Evolutionary conservation across 495 filamentous ascomycete species (phyloP).

Genomic region (Talaromyces trachyspermus): DNA sequence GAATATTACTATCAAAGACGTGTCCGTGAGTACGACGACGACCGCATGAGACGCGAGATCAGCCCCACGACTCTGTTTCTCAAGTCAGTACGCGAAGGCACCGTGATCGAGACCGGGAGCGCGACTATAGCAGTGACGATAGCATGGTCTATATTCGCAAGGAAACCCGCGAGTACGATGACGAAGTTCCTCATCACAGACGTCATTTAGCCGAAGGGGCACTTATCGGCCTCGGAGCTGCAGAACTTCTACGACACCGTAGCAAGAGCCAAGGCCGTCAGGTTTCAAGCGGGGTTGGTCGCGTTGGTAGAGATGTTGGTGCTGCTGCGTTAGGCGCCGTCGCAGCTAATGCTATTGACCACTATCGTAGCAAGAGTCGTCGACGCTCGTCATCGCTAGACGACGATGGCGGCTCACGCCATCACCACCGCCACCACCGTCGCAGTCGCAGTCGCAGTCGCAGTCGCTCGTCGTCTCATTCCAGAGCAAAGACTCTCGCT

Average conservation of each 20-base stretch:
- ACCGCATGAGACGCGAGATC: conserved; percentile 46
- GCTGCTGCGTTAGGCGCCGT: conserved; percentile 77
- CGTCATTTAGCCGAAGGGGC: conserved; percentile 85
- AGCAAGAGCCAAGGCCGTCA: conserved; percentile 51
- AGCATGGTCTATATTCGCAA: conserved; percentile 53
- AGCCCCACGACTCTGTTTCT: conserved; percentile 54
- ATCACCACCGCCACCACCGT: conserved; percentile 29
- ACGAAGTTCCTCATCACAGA: conserved; percentile 56
- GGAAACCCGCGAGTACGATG: conserved; percentile 49
- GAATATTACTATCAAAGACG: conserved; percentile 63
- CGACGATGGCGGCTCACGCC: conserved; percentile 38
- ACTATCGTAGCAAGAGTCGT: conserved; percentile 56
- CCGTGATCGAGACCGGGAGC: conserved; percentile 24
- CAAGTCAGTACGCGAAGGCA: conserved; percentile 32
- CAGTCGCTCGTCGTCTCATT: conserved; percentile 50
- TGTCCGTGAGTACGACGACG: conserved; percentile 49
- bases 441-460: conserved; percentile 36
- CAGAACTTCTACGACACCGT: conserved; percentile 65
- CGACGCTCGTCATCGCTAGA: conserved; percentile 42
- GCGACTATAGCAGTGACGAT: conserved; percentile 55
- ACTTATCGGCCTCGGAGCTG: conserved; percentile 67
- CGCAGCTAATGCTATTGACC: conserved; percentile 69
- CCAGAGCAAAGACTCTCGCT: conserved; percentile 52
- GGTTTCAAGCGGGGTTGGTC: conserved; percentile 49
- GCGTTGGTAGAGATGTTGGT: conserved; percentile 66